These are phyloP conservation scores for Digitaria exilis DNA, from an alignment of 202 grass and related monocot species.

Conservation along the genomic window DNA sequence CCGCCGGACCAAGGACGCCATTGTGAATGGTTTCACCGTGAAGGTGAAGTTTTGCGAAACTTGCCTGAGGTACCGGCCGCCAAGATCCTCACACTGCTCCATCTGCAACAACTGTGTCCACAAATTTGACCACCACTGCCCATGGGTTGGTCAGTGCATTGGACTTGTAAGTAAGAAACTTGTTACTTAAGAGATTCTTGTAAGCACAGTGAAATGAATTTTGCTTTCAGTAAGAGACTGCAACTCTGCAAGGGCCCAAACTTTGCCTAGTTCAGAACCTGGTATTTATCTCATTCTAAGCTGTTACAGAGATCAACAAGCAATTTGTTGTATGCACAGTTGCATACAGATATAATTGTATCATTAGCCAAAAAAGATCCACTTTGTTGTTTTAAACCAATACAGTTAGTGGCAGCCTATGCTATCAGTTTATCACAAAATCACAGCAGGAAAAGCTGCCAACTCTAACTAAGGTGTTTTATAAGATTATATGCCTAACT, in stretches of 20 bases:
- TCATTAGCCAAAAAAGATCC: background rate
- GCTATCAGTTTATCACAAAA: background rate
- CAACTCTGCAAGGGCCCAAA: background rate
- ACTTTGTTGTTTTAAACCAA: conserved; percentile 26
- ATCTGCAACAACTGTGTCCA: conserved; percentile 78
- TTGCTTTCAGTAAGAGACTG: conserved; percentile 12
- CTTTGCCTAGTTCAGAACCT: background rate
- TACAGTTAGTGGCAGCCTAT: too few relatives aligned
- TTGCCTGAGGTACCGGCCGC: conserved; percentile 62
- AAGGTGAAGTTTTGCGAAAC: conserved; percentile 77
- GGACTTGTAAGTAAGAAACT: conserved; percentile 56
- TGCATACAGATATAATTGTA: background rate
- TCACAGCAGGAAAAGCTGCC: background rate
- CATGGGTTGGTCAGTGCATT: conserved; percentile 83
- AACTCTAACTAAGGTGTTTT: background rate
- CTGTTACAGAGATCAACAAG: background rate
- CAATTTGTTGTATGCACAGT: background rate
- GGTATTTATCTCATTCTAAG: background rate
- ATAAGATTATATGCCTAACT: conserved; percentile 12
- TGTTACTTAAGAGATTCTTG: background rate
- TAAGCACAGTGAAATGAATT: conserved; percentile 5
- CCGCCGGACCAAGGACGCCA: conserved; percentile 42
- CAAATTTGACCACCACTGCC: conserved; percentile 80
- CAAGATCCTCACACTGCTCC: conserved; percentile 70
- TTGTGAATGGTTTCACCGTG: conserved; percentile 49